These are phyloP conservation scores for Eimeria sp. DNA, from an alignment of 169 alveolate species.

Conservation along the genomic window DNA sequence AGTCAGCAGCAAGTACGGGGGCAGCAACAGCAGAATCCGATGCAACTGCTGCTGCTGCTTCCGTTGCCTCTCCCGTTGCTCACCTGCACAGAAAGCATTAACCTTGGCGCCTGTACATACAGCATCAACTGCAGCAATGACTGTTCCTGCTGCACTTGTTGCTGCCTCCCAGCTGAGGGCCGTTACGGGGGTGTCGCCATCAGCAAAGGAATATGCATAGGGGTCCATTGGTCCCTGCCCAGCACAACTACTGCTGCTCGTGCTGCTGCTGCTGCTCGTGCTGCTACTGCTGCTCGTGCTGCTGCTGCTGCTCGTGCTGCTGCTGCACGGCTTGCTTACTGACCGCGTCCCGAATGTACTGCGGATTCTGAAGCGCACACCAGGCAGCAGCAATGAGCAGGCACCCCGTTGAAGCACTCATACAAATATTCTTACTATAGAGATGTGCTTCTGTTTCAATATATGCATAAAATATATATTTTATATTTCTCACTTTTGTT, in stretches of 20 bases:
- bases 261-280: background rate
- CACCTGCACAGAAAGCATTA: constrained; percentile 93
- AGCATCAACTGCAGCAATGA: constrained; percentile 95
- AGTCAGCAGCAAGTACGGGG: background rate
- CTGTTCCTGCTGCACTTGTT: constrained; percentile 95
- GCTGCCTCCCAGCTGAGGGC: constrained; percentile 96
- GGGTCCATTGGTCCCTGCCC: background rate
- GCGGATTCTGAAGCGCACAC: constrained; percentile 83
- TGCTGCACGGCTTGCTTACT: background rate
- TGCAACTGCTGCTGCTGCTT: constrained; percentile 22
- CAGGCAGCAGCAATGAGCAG: constrained; percentile 82
- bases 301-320: background rate
- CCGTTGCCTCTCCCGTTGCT: constrained; percentile 48
- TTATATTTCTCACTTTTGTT: constrained; percentile 82
- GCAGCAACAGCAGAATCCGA: background rate
- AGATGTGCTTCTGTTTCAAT: background rate
- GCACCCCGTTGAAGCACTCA: background rate
- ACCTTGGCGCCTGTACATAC: constrained; percentile 90
- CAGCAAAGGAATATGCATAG: constrained; percentile 85
- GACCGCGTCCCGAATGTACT: constrained; percentile 70
- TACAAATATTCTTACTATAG: background rate
- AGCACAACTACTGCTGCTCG: constrained; percentile 3
- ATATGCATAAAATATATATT: background rate
- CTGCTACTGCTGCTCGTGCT: background rate
- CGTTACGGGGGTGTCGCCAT: constrained; percentile 95